Evolutionary conservation across 2,329 filamentous ascomycete genomes (phyloP), one percentile per base, ranked within the genome.

Genomic region (Trichoderma gracile): DNA sequence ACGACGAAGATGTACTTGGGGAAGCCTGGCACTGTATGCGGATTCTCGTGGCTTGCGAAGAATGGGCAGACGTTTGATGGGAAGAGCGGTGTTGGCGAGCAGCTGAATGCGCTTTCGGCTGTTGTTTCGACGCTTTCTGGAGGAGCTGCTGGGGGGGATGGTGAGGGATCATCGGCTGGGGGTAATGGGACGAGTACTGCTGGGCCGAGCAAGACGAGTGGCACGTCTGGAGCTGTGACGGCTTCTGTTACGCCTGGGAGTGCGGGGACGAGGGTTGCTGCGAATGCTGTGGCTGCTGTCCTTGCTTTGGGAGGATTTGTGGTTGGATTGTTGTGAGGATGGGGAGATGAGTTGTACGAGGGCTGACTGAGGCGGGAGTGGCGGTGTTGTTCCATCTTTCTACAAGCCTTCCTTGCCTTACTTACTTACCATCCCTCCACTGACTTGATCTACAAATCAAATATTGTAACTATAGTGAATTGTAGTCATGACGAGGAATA

Each of bases 21-120:
- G 72, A 75, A 2, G 75, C 76, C 27, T 5, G 77, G 80, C 15
- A 77, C 79, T 14, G 75, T 76, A 7, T 89, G 86, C 68, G 82
- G 84, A 14, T 79, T 85, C 54, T 77, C 78, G 63, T 88, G 85
- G 85, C 78, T 77, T 46, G 71, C 72, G 3, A 76, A 73, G 15
- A 79, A 76, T 2, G 69, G 73, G n/a, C 79, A 76, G 2, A 69
- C 69, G 2, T 87, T 79, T 69, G 84, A 87, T 67, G 82, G 82
- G 27, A 82, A 78, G 63, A 79, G 74, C 7, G 83, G 84, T 23
- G 82, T 85, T 65, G 83, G 85, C 9, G 82, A 88, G 73, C 79
- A 84, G 71, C 84, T 88, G 78, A 82, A 81, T 65, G 84, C 83
- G 0, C 74, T 87, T n/a, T 81, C 81, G 42, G 80, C 86, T 4